Conservation (phyloP, 2,329 filamentous ascomycete species). For the Allantophomopsis lycopodina region DNA sequence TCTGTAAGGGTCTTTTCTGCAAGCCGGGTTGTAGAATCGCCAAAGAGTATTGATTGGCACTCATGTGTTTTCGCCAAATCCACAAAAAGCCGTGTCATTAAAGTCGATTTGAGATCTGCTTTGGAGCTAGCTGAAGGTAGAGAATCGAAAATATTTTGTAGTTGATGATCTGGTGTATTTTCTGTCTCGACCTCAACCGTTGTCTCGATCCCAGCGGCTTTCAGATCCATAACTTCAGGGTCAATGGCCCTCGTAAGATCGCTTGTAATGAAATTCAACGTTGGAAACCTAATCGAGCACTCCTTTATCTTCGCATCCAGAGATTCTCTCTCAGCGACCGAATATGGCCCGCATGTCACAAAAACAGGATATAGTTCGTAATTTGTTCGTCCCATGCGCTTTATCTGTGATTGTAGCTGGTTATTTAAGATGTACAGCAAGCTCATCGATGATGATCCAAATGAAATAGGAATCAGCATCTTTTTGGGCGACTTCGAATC, state of each 20-base stretch:
- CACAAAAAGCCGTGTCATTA: slow-evolving; percentile 61
- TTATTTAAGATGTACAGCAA: slow-evolving; percentile 64
- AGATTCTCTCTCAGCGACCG: slow-evolving; percentile 7
- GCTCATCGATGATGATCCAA: slow-evolving; percentile 67
- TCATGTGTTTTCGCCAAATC: slow-evolving; percentile 40
- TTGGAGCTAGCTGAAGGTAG: slow-evolving; percentile 64
- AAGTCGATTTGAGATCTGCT: slow-evolving; percentile 56
- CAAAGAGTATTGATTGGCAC: slow-evolving; percentile 66
- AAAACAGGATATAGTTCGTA: slow-evolving; percentile 43
- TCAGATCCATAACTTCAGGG: slow-evolving; percentile 38
- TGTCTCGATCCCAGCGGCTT: slow-evolving; percentile 20
- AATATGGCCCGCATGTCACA: not conserved
- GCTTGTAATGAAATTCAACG: slow-evolving; percentile 46
- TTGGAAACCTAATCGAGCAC: slow-evolving; percentile 37
- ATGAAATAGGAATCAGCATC: slow-evolving; percentile 69
- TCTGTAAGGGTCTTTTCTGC: slow-evolving; percentile 77
- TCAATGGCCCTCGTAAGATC: slow-evolving; percentile 50
- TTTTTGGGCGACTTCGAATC: slow-evolving; percentile 19
- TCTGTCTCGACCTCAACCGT: slow-evolving; percentile 4
- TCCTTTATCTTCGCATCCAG: slow-evolving; percentile 32
- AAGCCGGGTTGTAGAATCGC: slow-evolving; percentile 75
- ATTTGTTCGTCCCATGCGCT: slow-evolving; percentile 46
- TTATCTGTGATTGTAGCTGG: slow-evolving; percentile 51
- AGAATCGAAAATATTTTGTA: slow-evolving; percentile 34
- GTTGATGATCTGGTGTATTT: slow-evolving; percentile 17